These are phyloP conservation scores for Talaromyces sp. DNA, from an alignment of 2,329 filamentous ascomycete species.

Conservation along the genomic window DNA sequence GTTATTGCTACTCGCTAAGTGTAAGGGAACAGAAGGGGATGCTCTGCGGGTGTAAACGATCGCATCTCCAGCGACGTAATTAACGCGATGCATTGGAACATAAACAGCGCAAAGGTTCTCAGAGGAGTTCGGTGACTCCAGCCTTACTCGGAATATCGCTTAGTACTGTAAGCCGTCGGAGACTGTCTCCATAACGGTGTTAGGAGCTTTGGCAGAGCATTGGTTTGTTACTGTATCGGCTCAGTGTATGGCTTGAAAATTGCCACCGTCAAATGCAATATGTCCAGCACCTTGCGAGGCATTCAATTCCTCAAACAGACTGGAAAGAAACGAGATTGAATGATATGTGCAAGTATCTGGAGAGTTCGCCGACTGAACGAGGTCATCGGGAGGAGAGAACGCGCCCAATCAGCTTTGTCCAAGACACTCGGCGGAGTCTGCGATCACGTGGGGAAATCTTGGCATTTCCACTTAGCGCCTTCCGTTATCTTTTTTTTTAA, in stretches of 20 bases:
- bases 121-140: neutral
- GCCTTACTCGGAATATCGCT: neutral
- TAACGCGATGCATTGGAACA: constrained; percentile 13
- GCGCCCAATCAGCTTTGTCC: constrained; percentile 17
- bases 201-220: neutral
- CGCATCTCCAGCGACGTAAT: constrained; percentile 33
- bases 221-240: neutral
- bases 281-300: neutral
- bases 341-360: neutral
- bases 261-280: neutral
- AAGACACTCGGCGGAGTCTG: constrained; percentile 12
- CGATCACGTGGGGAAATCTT: constrained; percentile 20
- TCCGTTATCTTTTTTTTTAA: constrained; percentile 24
- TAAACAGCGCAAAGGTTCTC: neutral
- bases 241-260: neutral
- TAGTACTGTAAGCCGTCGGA: constrained; percentile 1
- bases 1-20: constrained; percentile 25
- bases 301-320: neutral
- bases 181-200: constrained; percentile 13
- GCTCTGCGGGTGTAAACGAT: constrained; percentile 24
- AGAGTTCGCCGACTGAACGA: constrained; percentile 4
- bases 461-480: constrained; percentile 7
- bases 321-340: neutral
- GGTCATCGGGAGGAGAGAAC: constrained; percentile 14
- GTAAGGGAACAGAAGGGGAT: constrained; percentile 23